Percentiles rank a stretch among this genome's conserved stretches.
Conservation (phyloP, 495 filamentous ascomycete species). For the Aspergillus heteromorphus region DNA sequence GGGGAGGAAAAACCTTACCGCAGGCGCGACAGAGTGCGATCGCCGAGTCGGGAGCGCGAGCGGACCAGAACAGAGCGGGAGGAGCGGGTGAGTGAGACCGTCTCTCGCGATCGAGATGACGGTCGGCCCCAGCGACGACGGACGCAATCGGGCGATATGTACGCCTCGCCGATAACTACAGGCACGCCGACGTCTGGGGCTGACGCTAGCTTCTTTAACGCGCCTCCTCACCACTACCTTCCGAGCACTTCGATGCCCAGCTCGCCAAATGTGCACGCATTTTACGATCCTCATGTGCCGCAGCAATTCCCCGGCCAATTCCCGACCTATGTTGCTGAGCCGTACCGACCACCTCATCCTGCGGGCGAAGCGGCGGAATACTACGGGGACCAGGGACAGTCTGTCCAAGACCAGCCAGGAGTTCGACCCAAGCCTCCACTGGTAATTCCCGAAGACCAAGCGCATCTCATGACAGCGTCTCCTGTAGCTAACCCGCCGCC, state of each 20-base stretch:
- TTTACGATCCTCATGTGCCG: slow-evolving; percentile 47
- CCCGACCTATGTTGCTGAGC: slow-evolving; percentile 35
- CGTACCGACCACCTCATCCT: slow-evolving; percentile 50
- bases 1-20: slow-evolving; percentile 26
- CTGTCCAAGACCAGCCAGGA: slow-evolving; percentile 56
- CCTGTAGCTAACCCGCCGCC: slow-evolving; percentile 42
- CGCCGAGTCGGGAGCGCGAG: slow-evolving; percentile 30
- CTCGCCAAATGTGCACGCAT: slow-evolving; percentile 18
- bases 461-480: slow-evolving; percentile 48
- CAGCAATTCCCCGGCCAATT: slow-evolving; percentile 59
- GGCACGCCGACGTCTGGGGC: slow-evolving; percentile 21
- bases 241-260: slow-evolving; percentile 15
- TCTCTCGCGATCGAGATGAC: slow-evolving; percentile 21
- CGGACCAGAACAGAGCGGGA: slow-evolving; percentile 23
- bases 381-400: slow-evolving; percentile 61
- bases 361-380: slow-evolving; percentile 60
- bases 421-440: slow-evolving; percentile 48
- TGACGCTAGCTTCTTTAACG: slow-evolving; percentile 1
- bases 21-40: slow-evolving; percentile 30
- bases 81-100: slow-evolving; percentile 10
- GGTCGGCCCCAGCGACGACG: slow-evolving; percentile 28
- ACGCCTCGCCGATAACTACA: slow-evolving; percentile 22
- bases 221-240: slow-evolving; percentile 6
- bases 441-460: slow-evolving; percentile 47
- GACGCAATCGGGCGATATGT: slow-evolving; percentile 31